Percentiles rank a stretch among this genome's conserved stretches.
These are phyloP conservation scores for Phytophthora hibernalis DNA, from an alignment of 352 stramenopile species.

Conservation along the genomic window DNA sequence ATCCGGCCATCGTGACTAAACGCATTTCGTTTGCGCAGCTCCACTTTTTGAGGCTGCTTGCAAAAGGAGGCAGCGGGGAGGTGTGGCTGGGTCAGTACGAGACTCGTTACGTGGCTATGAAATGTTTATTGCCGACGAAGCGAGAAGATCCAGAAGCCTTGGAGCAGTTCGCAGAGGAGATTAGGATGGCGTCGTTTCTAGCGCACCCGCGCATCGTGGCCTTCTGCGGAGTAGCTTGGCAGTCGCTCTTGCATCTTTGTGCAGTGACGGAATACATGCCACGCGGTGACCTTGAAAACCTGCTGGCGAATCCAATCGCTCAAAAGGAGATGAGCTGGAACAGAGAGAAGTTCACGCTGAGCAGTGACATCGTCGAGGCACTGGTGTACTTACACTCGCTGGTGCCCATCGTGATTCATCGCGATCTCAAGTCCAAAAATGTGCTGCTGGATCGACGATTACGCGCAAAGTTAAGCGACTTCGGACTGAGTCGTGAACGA, in stretches of 20 bases:
- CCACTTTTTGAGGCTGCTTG: conserved; percentile 73
- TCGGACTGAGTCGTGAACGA: conserved; percentile 70
- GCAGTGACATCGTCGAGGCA: conserved; percentile 71
- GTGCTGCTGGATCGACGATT: conserved; percentile 67
- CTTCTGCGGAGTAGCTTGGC: conserved; percentile 84
- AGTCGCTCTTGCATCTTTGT: conserved; percentile 77
- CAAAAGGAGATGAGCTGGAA: conserved; percentile 57
- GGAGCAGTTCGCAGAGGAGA: conserved; percentile 85
- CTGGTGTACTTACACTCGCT: conserved; percentile 79
- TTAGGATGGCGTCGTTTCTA: conserved; percentile 78
- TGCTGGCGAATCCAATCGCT: conserved; percentile 51
- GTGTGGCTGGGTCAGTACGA: conserved; percentile 87
- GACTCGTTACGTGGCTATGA: conserved; percentile 78
- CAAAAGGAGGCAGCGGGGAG: conserved; percentile 81
- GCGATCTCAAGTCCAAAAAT: conserved; percentile 81
- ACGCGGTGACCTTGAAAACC: conserved; percentile 68
- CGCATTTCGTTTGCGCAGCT: conserved; percentile 79
- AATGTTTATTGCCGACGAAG: conserved; percentile 74
- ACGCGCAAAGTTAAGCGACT: conserved; percentile 78
- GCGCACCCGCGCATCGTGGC: conserved; percentile 84
- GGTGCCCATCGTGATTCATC: conserved; percentile 71
- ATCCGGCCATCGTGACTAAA: conserved; percentile 76
- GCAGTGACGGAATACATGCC: conserved; percentile 86
- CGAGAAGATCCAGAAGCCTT: conserved; percentile 63
- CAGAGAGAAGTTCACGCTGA: conserved; percentile 65